Conservation (phyloP, 352 stramenopile genomes). For the Phytopythium helicoides region DNA sequence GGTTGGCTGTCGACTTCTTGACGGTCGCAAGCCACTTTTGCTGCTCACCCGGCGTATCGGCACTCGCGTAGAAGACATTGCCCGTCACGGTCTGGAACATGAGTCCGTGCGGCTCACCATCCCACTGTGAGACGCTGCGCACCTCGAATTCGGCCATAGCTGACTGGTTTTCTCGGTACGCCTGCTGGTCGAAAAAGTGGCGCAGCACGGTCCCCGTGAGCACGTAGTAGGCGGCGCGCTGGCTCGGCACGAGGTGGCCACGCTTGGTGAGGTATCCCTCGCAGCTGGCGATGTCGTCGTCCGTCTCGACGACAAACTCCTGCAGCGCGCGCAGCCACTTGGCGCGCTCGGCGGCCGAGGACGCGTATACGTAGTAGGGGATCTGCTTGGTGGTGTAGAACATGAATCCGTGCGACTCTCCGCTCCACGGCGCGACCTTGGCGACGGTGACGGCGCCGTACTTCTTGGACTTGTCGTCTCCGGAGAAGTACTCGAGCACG, state of each 20-base stretch:
- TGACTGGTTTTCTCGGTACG: constrained; percentile 84
- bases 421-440: constrained; percentile 84
- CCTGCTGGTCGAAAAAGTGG: constrained; percentile 80
- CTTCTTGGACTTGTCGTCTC: constrained; percentile 83
- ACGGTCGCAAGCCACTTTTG: constrained; percentile 83
- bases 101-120: constrained; percentile 76
- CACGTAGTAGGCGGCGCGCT: constrained; percentile 86
- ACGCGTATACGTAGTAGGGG: constrained; percentile 88
- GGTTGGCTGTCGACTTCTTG: constrained; percentile 60
- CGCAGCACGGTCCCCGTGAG: constrained; percentile 78
- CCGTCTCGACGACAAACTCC: constrained; percentile 83
- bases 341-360: constrained; percentile 67
- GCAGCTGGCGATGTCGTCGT: constrained; percentile 66
- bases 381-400: constrained; percentile 90
- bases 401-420: constrained; percentile 87
- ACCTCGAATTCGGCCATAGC: constrained; percentile 86
- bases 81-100: constrained; percentile 87
- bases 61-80: constrained; percentile 83
- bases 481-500: constrained; percentile 82
- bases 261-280: constrained; percentile 87
- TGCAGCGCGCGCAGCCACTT: constrained; percentile 83
- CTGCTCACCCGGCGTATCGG: constrained; percentile 70
- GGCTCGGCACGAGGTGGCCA: constrained; percentile 83
- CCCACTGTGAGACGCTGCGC: constrained; percentile 68
- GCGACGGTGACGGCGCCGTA: constrained; percentile 85